Evolutionary conservation across 2,329 filamentous ascomycete species (phyloP).

Genomic region (Pseudogymnoascus sp.): DNA sequence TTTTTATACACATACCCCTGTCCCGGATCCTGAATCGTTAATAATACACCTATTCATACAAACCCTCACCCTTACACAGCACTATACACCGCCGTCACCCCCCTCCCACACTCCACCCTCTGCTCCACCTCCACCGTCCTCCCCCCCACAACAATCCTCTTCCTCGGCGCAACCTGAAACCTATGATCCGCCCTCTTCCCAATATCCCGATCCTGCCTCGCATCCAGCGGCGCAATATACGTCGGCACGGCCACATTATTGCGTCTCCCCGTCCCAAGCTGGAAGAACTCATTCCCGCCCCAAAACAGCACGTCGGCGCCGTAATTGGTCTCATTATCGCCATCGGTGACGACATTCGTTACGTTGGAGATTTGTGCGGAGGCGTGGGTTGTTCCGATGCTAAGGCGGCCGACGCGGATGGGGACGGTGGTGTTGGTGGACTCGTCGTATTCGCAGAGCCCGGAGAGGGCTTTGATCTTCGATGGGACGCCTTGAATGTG

Average conservation of each 20-base stretch:
- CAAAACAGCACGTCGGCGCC: conserved; percentile 86
- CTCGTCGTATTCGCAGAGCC: conserved; percentile 83
- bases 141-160: conserved; percentile 60
- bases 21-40: neutral
- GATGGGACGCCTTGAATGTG: conserved; percentile 70
- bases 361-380: conserved; percentile 78
- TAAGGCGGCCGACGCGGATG: conserved; percentile 66
- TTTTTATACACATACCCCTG: neutral
- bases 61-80: neutral
- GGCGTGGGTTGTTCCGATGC: conserved; percentile 70
- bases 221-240: conserved; percentile 71
- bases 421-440: conserved; percentile 55
- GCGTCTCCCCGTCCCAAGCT: conserved; percentile 83
- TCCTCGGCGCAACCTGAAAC: conserved; percentile 71
- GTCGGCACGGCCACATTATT: conserved; percentile 68
- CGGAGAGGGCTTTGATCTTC: conserved; percentile 76
- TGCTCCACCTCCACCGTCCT: conserved; percentile 73
- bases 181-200: conserved; percentile 60
- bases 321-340: conserved; percentile 70
- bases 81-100: conserved; percentile 68
- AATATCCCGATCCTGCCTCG: conserved; percentile 50
- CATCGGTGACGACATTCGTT: conserved; percentile 53
- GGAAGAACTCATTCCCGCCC: conserved; percentile 90
- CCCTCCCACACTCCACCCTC: conserved; percentile 76
- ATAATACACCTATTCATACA: neutral